Base-by-base conservation (phyloP, 257 asterid species). In the Solanum paucissectum region DNA sequence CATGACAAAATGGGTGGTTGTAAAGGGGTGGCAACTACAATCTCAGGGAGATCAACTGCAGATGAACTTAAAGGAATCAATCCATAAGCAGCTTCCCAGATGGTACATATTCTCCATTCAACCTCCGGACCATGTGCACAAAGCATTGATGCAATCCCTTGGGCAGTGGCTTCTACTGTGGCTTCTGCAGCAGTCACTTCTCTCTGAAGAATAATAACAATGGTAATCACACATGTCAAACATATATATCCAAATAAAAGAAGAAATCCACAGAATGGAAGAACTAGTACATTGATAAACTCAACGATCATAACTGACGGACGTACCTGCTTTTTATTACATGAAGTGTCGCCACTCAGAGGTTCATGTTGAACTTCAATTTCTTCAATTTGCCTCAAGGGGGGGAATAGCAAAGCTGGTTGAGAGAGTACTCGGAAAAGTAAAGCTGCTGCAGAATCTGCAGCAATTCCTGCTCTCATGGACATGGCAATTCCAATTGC, bases 31-130 rank as follows among this genome's bases (percentile, higher is more conserved):
- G 99, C 98, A 20, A 97, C 99, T 83, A 97, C 87, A 87, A 95
- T 95, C 90, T 97, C 99, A 66, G 99, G 99, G 90, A 97, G 99
- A 90, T 97, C 99, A 58, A 97, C 98, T 21, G 94, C 98, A 66
- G 98, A 97, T 87, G 99, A 97, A 90, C 98, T 94, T 92, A 97
- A 90, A 36, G 99, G 99, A 92, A 97, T 95, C 90, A 97, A 90
- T 73, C 99, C 99, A 88, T 97, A 97, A 68, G 99, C 99, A 88
- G 99, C 99, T 97, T 97, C 99, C 99, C 99, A 97, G 85, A 97
- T 95, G 76, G 99, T 97, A 90, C 99, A 97, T 92, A 97, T 97
- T 90, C 99, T 93, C 99, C 99, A 97, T 90, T 97, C 99, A 68
- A 96, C 99, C 94, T 97, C 99, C 14, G 99, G 98, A 86, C 98